Evolutionary conservation across 352 stramenopile genomes (phyloP), one percentile per base, ranked within the genome.

Genomic region (Phytophthora litchii): DNA sequence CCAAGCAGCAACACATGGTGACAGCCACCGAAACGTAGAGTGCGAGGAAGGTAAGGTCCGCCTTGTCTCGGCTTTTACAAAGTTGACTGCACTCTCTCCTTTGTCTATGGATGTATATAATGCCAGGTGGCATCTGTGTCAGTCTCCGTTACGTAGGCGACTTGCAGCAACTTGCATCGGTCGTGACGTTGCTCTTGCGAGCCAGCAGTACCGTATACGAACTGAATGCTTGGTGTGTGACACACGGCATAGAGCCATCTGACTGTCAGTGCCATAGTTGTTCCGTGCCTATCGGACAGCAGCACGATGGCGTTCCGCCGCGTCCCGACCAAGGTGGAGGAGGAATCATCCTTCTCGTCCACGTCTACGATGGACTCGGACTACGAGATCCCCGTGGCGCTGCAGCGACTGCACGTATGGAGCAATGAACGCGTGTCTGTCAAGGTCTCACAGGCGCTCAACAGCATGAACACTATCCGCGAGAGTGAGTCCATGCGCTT

Each of bases 341-440:
- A 88, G 36, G 78, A 86, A 49, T 85, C 67, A 31, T 91, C 80
- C 20, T 88, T 91, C 71, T 83, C 83, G 32, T 92, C 80, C 12
- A 91, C 80, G 43, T 92, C 83, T 13, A 91, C 80, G 16, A 91
- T 92, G 81, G 83, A 91, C 77, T 92, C 80, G 57, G 83, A 92
- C 67, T 91, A 88, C 57, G 83, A 92, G 67, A 88, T 90, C 57
- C 83, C 83, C 17, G 78, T 82, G 60, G 76, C 76, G 48, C 70
- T 92, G 23, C 79, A 88, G 58, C 68, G 69, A 21, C 71, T 90
- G 47, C 72, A 86, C 68, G 56, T 76, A 2, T 89, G 79, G 80
- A 72, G 41, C 34, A 92, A 78, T 57, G 76, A 90, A 49, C 79
- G 78, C 54, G 75, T 91, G 57, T 92, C 83, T 10, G 69, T 57